phyloP scores from a whole-genome alignment of 2,329 filamentous ascomycete genomes.

The Colletotrichum tamarilloi region DNA sequence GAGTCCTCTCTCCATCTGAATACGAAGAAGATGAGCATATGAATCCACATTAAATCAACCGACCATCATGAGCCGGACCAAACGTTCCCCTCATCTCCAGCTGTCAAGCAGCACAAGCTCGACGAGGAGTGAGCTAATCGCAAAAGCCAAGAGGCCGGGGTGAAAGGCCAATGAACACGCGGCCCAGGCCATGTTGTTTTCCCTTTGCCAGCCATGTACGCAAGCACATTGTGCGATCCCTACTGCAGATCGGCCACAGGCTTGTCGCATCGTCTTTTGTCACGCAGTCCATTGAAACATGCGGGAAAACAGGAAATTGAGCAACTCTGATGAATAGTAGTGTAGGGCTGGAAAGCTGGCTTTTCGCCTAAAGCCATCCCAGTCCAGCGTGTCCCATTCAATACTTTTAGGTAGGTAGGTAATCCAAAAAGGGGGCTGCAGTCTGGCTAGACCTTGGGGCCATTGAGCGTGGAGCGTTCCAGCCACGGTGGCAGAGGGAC shows the following conservation, averaged over 20 bases:
- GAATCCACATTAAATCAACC: neutral
- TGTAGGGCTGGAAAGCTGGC: neutral
- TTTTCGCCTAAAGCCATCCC: neutral
- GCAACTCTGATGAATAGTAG: neutral
- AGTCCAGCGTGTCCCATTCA: neutral
- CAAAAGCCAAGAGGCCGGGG: constrained; percentile 14
- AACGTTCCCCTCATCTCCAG: constrained; percentile 7
- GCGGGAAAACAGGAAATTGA: constrained; percentile 27
- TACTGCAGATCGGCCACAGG: constrained; percentile 25
- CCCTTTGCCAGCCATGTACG: constrained; percentile 28
- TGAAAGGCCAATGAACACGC: neutral
- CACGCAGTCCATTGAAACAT: constrained; percentile 6
- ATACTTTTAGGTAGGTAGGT: too few species aligned
- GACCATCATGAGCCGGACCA: constrained; percentile 11
- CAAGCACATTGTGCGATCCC: constrained; percentile 30
- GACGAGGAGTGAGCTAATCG: neutral
- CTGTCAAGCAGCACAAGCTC: neutral
- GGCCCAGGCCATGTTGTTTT: constrained; percentile 2
- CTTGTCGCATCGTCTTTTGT: constrained; percentile 25
- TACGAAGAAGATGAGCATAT: neutral
- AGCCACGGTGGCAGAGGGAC: constrained; percentile 1
- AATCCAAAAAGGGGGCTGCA: neutral
- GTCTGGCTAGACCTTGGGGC: neutral
- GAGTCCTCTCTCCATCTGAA: too few species aligned
- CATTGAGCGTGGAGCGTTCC: neutral